phyloP scores from a whole-genome alignment of 352 stramenopile species.

The Phytophthora ramorum region DNA sequence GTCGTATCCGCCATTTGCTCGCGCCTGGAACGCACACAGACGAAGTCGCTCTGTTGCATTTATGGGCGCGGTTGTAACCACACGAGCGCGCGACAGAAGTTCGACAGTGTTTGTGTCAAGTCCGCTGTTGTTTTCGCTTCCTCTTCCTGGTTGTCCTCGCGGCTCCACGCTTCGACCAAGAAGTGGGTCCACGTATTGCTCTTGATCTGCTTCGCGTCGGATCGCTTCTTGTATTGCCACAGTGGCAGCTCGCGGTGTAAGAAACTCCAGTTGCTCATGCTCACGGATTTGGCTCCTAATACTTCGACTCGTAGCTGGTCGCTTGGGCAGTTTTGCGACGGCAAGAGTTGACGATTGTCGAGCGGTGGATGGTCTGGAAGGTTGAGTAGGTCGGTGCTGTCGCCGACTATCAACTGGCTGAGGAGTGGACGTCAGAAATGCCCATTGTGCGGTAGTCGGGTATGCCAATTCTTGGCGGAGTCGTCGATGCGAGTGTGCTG shows the following conservation, averaged over 20 bases:
- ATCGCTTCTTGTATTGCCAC: constrained; percentile 53
- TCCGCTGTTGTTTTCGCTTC: constrained; percentile 15
- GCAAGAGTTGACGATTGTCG: constrained; percentile 4
- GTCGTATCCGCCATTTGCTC: constrained; percentile 53
- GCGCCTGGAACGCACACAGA: constrained; percentile 51
- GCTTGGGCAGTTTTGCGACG: constrained; percentile 17
- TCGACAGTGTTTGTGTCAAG: constrained; percentile 23
- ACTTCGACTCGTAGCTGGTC: constrained; percentile 35
- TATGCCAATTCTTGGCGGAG: constrained; percentile 27
- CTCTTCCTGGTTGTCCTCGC: constrained; percentile 26
- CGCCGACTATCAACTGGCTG: constrained; percentile 9
- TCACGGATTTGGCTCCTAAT: constrained; percentile 13
- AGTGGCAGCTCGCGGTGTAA: constrained; percentile 21
- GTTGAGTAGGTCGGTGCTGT: constrained; percentile 8
- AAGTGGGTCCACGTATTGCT: constrained; percentile 54
- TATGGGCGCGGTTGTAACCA: constrained; percentile 40
- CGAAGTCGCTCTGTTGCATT: constrained; percentile 50
- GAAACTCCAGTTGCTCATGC: constrained; percentile 16
- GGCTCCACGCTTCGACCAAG: constrained; percentile 59
- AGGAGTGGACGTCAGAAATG: constrained; percentile 27
- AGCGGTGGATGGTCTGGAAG: constrained; percentile 31
- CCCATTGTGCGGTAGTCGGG: constrained; percentile 29
- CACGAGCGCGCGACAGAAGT: constrained; percentile 29
- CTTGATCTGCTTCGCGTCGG: constrained; percentile 46
- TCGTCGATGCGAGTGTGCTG: constrained; percentile 20